Conservation (phyloP, 148 eudicot species). For the Salicornia ramosissima region DNA sequence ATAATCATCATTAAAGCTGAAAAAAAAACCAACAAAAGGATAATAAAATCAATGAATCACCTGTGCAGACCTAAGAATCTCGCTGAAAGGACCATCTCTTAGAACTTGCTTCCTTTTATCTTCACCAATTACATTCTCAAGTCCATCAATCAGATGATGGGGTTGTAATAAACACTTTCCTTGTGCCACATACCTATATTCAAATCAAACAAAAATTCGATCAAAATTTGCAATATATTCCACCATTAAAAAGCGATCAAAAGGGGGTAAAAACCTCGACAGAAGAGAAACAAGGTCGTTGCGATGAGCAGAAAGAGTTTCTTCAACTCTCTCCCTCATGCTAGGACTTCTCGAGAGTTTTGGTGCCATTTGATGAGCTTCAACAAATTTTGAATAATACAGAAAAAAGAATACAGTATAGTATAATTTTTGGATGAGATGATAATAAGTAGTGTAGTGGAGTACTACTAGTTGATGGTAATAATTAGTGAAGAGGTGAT, state of each 20-base stretch:
- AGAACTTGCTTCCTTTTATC: constrained; percentile 45
- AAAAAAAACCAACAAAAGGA: background rate
- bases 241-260: background rate
- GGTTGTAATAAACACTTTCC: constrained; percentile 91
- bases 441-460: background rate
- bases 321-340: constrained; percentile 78
- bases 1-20: background rate
- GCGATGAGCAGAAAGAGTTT: constrained; percentile 80
- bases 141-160: constrained; percentile 74
- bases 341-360: constrained; percentile 44
- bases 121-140: constrained; percentile 54
- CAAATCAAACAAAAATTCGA: background rate
- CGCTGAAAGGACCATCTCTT: constrained; percentile 64
- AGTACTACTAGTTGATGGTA: background rate
- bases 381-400: background rate
- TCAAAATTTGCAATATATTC: background rate
- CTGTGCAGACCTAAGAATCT: constrained; percentile 79
- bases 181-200: constrained; percentile 67
- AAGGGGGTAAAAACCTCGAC: constrained; percentile 46
- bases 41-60: constrained; percentile 27
- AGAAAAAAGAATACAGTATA: background rate
- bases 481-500: background rate
- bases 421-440: background rate
- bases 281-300: constrained; percentile 87
- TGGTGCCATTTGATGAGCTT: constrained; percentile 39